A percentile compares a stretch with the other conserved stretches of the same genome.
Conservation (phyloP, 805 yeast genomes). For the Kodamaea lidongshanica region DNA sequence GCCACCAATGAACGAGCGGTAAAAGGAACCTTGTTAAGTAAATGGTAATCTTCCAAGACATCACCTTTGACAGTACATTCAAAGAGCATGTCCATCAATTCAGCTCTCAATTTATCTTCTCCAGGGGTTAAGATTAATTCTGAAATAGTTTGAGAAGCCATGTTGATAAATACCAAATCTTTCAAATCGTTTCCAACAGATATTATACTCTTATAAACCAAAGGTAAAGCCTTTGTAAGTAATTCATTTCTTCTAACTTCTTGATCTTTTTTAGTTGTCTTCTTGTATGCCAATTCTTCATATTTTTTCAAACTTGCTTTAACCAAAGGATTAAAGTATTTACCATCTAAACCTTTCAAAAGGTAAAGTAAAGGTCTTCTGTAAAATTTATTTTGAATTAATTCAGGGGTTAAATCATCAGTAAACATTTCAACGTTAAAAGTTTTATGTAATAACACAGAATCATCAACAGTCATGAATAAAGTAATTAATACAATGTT, state of each 20-base stretch:
- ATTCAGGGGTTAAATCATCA: slow-evolving; percentile 44
- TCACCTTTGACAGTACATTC: slow-evolving; percentile 58
- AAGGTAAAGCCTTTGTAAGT: slow-evolving; percentile 56
- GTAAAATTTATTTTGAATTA: slow-evolving; percentile 66
- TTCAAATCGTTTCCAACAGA: slow-evolving; percentile 6
- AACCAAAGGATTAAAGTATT: slow-evolving; percentile 68
- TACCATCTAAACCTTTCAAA: slow-evolving; percentile 70
- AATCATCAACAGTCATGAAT: slow-evolving; percentile 88
- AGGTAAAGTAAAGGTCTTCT: slow-evolving; percentile 86
- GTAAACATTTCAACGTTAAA: slow-evolving; percentile 52
- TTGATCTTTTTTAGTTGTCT: slow-evolving; percentile 82
- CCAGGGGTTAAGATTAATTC: slow-evolving; percentile 64
- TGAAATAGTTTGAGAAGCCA: slow-evolving; percentile 78
- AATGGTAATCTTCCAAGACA: slow-evolving; percentile 57
- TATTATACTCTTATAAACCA: slow-evolving; percentile 48
- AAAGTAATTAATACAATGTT: slow-evolving; percentile 71
- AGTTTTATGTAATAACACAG: slow-evolving; percentile 72
- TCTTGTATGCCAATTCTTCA: slow-evolving; percentile 47
- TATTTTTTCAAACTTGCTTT: slow-evolving; percentile 56
- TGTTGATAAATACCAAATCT: slow-evolving; percentile 43
- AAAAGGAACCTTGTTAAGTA: slow-evolving; percentile 61
- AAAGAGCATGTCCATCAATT: slow-evolving; percentile 51
- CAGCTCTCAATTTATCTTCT: slow-evolving; percentile 35
- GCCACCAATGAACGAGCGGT: slow-evolving; percentile 69
- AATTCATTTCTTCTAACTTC: slow-evolving; percentile 70